Percentiles rank a stretch among this genome's conserved stretches.
These are phyloP conservation scores for Colletotrichum costaricense DNA, from an alignment of 2,329 filamentous ascomycete species.

Conservation along the genomic window DNA sequence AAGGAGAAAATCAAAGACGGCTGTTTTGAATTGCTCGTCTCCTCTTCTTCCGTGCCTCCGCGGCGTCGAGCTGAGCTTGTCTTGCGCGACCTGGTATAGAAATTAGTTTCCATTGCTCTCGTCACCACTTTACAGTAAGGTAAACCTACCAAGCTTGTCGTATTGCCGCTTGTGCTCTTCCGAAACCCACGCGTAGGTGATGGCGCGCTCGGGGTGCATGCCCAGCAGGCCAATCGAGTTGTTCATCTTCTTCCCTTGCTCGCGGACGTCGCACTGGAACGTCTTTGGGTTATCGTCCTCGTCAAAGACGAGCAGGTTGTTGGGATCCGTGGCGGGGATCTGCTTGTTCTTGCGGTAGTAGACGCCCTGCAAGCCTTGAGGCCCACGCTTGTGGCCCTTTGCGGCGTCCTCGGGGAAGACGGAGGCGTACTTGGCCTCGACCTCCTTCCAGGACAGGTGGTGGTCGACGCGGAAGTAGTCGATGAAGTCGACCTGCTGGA, in stretches of 20 bases:
- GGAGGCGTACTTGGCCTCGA: conserved; percentile 36
- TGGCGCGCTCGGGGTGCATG: conserved; percentile 47
- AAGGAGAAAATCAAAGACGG: conserved; percentile 5
- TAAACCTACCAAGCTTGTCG: conserved; percentile 42
- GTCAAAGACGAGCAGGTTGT: conserved; percentile 37
- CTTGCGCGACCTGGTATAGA: conserved; percentile 21
- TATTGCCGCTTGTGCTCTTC: conserved; percentile 40
- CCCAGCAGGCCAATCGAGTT: conserved; percentile 42
- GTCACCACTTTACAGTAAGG: neutral
- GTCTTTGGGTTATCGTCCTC: conserved; percentile 35
- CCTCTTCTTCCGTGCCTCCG: conserved; percentile 33
- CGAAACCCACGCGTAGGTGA: conserved; percentile 46
- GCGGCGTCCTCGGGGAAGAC: conserved; percentile 34
- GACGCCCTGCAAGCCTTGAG: conserved; percentile 35
- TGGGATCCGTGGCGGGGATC: conserved; percentile 34
- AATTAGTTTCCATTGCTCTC: neutral
- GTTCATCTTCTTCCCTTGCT: conserved; percentile 41
- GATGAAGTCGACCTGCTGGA: conserved; percentile 38
- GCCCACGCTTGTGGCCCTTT: conserved; percentile 35
- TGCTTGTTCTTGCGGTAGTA: conserved; percentile 39
- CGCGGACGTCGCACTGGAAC: conserved; percentile 38
- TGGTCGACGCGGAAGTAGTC: conserved; percentile 37
- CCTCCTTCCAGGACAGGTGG: conserved; percentile 37
- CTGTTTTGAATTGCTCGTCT: conserved; percentile 34
- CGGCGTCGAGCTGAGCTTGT: conserved; percentile 35